Evolutionary conservation across 768 basidiomycete species (phyloP).

Genomic region (Leccinum sublutescens): DNA sequence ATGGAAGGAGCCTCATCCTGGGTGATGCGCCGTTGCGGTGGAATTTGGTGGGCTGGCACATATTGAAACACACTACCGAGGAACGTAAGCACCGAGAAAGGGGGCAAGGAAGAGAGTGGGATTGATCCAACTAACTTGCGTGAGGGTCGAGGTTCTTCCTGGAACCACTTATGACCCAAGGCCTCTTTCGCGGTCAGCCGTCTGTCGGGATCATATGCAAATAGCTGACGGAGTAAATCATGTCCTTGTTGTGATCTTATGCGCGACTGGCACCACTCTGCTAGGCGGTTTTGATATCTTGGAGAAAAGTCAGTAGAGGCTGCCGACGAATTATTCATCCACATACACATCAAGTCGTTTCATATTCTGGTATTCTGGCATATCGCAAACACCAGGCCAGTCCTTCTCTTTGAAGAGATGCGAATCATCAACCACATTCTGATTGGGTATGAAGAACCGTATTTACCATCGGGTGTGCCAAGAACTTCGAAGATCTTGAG

Average conservation of each 20-base stretch:
- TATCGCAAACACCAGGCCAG: constrained; percentile 83
- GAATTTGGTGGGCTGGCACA: constrained; percentile 62
- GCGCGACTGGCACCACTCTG: constrained; percentile 72
- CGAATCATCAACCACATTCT: constrained; percentile 2
- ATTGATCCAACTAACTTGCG: constrained; percentile 60
- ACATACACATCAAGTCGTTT: constrained; percentile 72
- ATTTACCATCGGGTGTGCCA: constrained; percentile 78
- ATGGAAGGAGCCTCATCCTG: constrained; percentile 90
- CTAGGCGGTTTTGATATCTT: constrained; percentile 60
- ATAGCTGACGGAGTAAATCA: constrained; percentile 82
- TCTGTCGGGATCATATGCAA: constrained; percentile 87
- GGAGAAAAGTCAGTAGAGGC: constrained; percentile 16
- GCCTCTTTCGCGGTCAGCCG: constrained; percentile 83
- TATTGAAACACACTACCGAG: constrained; percentile 68
- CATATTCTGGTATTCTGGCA: constrained; percentile 88
- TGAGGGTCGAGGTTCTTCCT: constrained; percentile 83
- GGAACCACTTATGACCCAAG: constrained; percentile 87
- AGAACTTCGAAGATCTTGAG: constrained; percentile 95
- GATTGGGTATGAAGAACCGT: not conserved
- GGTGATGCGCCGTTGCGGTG: constrained; percentile 85
- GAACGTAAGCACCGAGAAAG: constrained; percentile 6
- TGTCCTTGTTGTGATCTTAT: constrained; percentile 62
- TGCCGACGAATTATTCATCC: not conserved
- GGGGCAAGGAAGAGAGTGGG: not conserved
- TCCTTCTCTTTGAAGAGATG: constrained; percentile 58